A percentile compares a stretch with the other conserved stretches of the same genome.
Conservation (phyloP, 306 rosid species). For the Datisca glomerata region DNA sequence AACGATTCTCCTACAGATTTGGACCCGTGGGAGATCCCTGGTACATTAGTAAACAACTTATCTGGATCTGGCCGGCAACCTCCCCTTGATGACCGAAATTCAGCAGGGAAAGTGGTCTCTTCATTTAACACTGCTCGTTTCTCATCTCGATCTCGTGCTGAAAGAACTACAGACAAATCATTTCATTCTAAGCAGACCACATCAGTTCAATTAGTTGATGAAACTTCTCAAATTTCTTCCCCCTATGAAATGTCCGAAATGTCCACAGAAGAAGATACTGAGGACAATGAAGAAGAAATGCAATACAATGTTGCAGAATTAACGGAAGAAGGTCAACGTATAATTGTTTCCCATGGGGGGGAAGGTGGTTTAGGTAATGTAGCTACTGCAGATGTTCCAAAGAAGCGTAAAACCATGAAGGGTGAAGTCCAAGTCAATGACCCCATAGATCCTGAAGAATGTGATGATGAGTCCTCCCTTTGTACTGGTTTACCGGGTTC, state of each 20-base stretch:
- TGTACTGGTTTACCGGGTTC: slow-evolving; percentile 49
- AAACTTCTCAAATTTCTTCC: slow-evolving; percentile 20
- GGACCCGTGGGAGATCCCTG: slow-evolving; percentile 93
- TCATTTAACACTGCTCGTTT: slow-evolving; percentile 10
- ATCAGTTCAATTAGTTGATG: slow-evolving; percentile 11
- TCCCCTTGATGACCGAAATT: slow-evolving; percentile 14
- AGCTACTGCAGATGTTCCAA: slow-evolving; percentile 26
- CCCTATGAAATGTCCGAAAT: slow-evolving; percentile 13
- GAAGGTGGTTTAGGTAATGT: slow-evolving; percentile 71
- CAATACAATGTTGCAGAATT: slow-evolving; percentile 59
- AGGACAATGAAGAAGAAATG: slow-evolving; percentile 31
- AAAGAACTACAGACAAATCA: slow-evolving; percentile 18
- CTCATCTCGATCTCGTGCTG: slow-evolving; percentile 9
- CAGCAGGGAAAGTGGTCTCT: slow-evolving; percentile 13
- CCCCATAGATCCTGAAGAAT: slow-evolving; percentile 11
- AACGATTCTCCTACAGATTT: slow-evolving; percentile 28
- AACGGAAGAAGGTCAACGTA: slow-evolving; percentile 59
- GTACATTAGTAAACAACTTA: slow-evolving; percentile 39
- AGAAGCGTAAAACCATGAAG: slow-evolving; percentile 19
- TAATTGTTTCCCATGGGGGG: slow-evolving; percentile 64
- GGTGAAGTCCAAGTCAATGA: slow-evolving; percentile 12
- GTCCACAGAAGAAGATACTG: slow-evolving; percentile 18
- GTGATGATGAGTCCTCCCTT: slow-evolving; percentile 28
- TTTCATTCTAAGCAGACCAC: slow-evolving; percentile 12
- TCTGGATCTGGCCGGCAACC: slow-evolving; percentile 16